Evolutionary conservation across 352 stramenopile species (phyloP).

Genomic region (Phytopythium oedochilum): DNA sequence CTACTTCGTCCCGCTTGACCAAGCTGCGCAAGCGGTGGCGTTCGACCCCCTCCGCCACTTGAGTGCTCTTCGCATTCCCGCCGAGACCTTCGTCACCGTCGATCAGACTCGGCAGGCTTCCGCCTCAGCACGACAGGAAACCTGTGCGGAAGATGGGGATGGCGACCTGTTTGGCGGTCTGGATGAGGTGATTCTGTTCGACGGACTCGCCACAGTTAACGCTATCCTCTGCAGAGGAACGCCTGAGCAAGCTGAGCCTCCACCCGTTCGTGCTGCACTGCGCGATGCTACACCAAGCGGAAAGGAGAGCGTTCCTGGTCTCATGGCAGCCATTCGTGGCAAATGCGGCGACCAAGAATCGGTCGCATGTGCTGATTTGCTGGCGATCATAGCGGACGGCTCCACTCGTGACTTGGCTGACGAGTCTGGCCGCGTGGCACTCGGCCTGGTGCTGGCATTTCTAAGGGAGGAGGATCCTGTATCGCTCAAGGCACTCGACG

Average conservation of each 20-base stretch:
- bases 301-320: too few species aligned
- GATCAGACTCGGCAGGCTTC: neutral
- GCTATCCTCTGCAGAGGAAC: neutral
- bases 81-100: slow-evolving; percentile 9
- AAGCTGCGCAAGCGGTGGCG: neutral
- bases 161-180: neutral
- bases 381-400: neutral
- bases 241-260: neutral
- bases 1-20: slow-evolving; percentile 24
- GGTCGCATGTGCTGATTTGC: neutral
- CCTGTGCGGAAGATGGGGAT: neutral
- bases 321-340: neutral
- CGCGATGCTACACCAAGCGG: too few species aligned
- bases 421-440: neutral
- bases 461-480: neutral
- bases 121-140: too few species aligned
- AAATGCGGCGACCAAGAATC: neutral
- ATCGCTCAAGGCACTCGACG: neutral
- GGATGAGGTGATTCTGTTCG: neutral
- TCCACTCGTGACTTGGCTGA: neutral
- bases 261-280: neutral
- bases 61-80: slow-evolving; percentile 25
- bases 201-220: too few species aligned
- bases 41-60: slow-evolving; percentile 32
- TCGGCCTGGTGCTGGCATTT: neutral